Percentiles rank a stretch among this genome's conserved stretches.
phyloP scores from a whole-genome alignment of 2,329 filamentous ascomycete species.

The Clarireedia hainanense region DNA sequence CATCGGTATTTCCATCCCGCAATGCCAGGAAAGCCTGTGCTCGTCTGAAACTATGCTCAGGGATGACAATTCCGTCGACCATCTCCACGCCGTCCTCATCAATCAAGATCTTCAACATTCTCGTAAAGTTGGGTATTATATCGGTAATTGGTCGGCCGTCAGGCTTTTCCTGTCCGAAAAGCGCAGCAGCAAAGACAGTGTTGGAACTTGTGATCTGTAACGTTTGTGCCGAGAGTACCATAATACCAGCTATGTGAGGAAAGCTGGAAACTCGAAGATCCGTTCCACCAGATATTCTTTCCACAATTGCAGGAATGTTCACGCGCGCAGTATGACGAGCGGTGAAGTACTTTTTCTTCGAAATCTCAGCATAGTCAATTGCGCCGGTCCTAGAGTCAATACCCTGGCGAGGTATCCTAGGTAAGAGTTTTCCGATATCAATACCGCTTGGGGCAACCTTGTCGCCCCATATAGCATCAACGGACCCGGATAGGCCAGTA shows the following conservation, averaged over 20 bases:
- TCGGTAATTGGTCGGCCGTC: constrained; percentile 73
- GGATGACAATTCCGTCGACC: constrained; percentile 90
- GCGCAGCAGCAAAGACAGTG: constrained; percentile 82
- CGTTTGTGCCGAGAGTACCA: constrained; percentile 75
- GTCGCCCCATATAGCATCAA: constrained; percentile 78
- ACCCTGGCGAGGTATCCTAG: constrained; percentile 69
- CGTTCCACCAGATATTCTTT: constrained; percentile 59
- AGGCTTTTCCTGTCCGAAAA: constrained; percentile 83
- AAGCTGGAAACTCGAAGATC: constrained; percentile 86
- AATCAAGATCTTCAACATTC: constrained; percentile 69
- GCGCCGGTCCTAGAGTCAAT: constrained; percentile 63
- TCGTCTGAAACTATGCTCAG: constrained; percentile 89
- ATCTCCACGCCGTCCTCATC: constrained; percentile 80
- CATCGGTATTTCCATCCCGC: constrained; percentile 74
- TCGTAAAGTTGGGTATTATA: constrained; percentile 81
- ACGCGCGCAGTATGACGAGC: constrained; percentile 69
- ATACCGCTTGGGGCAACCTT: constrained; percentile 58
- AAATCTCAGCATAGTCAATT: constrained; percentile 70
- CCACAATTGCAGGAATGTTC: constrained; percentile 77
- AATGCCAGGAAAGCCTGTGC: constrained; percentile 78
- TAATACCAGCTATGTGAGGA: constrained; percentile 93
- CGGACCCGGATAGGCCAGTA: constrained; percentile 62
- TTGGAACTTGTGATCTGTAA: constrained; percentile 87
- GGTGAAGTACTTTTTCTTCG: constrained; percentile 71
- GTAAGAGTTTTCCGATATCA: constrained; percentile 71